Evolutionary conservation across 192 early-diverging fungal genomes (phyloP).

Genomic region (Coemansia sp.): DNA sequence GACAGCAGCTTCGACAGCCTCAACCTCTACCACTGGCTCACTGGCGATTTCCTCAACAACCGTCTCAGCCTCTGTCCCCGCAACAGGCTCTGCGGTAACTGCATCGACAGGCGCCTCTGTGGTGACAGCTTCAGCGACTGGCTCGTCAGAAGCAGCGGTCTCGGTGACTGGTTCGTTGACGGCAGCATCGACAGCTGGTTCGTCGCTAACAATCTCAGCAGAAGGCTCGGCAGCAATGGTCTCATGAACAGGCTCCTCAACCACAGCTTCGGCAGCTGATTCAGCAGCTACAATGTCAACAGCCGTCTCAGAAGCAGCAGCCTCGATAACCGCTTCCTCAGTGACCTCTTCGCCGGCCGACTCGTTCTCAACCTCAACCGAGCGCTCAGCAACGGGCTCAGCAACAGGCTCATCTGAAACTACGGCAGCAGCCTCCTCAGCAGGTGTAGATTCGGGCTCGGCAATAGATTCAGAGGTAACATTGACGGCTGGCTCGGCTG

Average conservation of each 20-base stretch:
- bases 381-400: too few species aligned
- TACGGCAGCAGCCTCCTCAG: too few species aligned
- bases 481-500: neutral
- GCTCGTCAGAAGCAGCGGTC: too few species aligned
- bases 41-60: neutral
- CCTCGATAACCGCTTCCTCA: neutral
- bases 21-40: too few species aligned
- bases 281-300: too few species aligned
- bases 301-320: too few species aligned
- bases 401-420: too few species aligned
- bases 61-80: neutral
- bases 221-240: too few species aligned
- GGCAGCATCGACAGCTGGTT: neutral
- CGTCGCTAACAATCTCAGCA: neutral
- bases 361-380: neutral
- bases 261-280: neutral
- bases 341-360: neutral
- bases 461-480: conserved; percentile 2
- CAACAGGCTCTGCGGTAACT: neutral
- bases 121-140: too few species aligned
- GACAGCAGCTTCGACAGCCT: neutral
- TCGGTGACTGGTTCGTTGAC: neutral
- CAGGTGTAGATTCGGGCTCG: neutral
- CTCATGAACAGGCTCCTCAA: neutral
- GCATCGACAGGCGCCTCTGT: too few species aligned